Evolutionary conservation across 2,329 filamentous ascomycete species (phyloP).

Genomic region (Talaromyces pinophilus): DNA sequence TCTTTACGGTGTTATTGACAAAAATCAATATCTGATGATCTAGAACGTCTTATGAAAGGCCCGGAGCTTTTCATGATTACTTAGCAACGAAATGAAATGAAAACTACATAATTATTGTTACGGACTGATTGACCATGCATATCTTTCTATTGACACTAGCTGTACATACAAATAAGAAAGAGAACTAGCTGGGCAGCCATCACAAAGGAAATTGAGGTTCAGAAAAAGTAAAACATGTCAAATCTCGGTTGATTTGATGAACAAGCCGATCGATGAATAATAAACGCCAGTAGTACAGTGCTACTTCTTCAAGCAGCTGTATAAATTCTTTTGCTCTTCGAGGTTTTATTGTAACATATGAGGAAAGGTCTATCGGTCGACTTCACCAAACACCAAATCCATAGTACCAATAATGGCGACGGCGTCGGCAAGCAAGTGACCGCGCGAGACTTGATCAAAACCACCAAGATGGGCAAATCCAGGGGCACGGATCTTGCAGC

Average conservation of each 20-base stretch:
- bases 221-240: constrained; percentile 27
- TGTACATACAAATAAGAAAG: constrained; percentile 24
- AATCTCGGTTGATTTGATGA: constrained; percentile 29
- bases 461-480: constrained; percentile 93
- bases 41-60: neutral
- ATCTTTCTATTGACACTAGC: constrained; percentile 23
- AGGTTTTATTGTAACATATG: constrained; percentile 19
- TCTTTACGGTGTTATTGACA: neutral
- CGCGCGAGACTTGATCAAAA: constrained; percentile 90
- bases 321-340: constrained; percentile 13
- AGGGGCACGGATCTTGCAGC: constrained; percentile 95
- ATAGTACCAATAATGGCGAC: constrained; percentile 90
- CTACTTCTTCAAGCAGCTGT: constrained; percentile 14
- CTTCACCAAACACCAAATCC: constrained; percentile 83
- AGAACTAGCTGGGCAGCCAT: constrained; percentile 23
- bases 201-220: constrained; percentile 25
- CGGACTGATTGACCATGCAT: constrained; percentile 10
- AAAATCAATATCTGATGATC: neutral
- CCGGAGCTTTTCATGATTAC: neutral
- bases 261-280: constrained; percentile 28
- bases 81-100: neutral
- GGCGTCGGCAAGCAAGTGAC: constrained; percentile 91
- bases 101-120: neutral
- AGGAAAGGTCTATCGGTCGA: constrained; percentile 50
- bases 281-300: constrained; percentile 40